Base-by-base conservation (phyloP, 2,329 filamentous ascomycete species). In the Pseudocercospora vitis region DNA sequence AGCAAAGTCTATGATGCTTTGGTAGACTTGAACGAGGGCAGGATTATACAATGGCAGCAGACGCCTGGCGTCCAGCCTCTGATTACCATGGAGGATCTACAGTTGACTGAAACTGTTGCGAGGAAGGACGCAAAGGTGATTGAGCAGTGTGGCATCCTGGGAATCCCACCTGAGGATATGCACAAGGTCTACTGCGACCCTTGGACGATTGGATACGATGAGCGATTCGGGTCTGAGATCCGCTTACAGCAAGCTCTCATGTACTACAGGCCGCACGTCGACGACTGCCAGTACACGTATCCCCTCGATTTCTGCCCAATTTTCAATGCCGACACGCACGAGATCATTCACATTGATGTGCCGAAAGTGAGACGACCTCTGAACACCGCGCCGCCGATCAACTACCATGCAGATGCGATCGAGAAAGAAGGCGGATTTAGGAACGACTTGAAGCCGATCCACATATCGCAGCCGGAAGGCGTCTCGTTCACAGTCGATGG, bases 201-300 rank as follows among this genome's bases (percentile, higher is more conserved):
- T 80, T 96, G 91, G 91, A 95, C 91, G 0, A 95, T 96, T 71
- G 91, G 91, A 45, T 95, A 90, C 68, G 91, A 96, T 65, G 89
- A 95, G 74, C 86, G 91, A 39, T 94, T 91, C 65, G 91, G 91
- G 57, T 92, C 76, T 69, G 78, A 78, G 37, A 78, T 89, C 37
- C 85, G 91, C 50, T 81, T 96, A 3, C 91, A 96, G 73, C 91
- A 96, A 74, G 91, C 90, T 1, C 77, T 96, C 50, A 95, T 96
- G 90, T 96, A 96, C 78, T 96, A 95, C 72, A 85, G 91, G 12
- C 91, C 91, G 3, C 80, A 92, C 63, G 67, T 87, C 14, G 91
- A 96, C 66, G 88, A 92, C 74, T 89, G 83, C 71, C 91, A 96
- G 74, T 96, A 96, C 72, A 87, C 88, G 32, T 96, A 86, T 68